Evolutionary conservation across 306 rosid species (phyloP), one percentile per base, ranked within the genome.

Genomic region (Heteromeles arbutifolia): DNA sequence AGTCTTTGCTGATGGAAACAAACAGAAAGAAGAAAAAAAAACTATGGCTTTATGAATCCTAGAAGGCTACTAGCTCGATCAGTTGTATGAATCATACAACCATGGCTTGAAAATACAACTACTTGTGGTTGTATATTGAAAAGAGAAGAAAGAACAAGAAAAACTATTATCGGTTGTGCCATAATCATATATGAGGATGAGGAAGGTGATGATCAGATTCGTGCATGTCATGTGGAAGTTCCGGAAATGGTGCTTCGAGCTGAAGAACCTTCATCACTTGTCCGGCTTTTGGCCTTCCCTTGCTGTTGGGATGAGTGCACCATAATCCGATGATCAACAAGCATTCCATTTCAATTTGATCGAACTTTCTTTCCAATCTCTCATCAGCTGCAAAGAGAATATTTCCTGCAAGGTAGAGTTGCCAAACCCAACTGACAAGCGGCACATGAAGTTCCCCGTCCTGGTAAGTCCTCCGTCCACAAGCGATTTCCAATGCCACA

Each of bases 401-500:
- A 26, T 63, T 63, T 3, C 80, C 89, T 31, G 78, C 84, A 8
- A 83, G 84, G 43, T 79, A 81, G 1, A 85, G 75, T 12, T 79
- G 65, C 89, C 89, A 83, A 17, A 77, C 80, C 89, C 91, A 88
- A 18, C 65, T 81, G 71, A 79, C 29, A 44, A 63, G 67, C 0
- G 67, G 37, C n/a, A 29, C 13, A 3, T 63, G 41, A 63, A 63
- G 39, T 29, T 63, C 67, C 5, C 41, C 67, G 19, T 28, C 11
- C 67, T 63, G 67, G 41, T 26, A 63, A 63, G 67, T 29, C 67
- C 39, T 62, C 67, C 67, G 67, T 67, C 93, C 91, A 71, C 88
- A 79, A n/a, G 91, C 86, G 25, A 89, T 63, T 72, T 89, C 91
- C 69, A 89, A 70, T 8, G 87, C 87, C 41, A 89, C 87, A 9